These are phyloP conservation scores for Graphilbum fragrans DNA, from an alignment of 2,329 filamentous ascomycete species.

Conservation along the genomic window DNA sequence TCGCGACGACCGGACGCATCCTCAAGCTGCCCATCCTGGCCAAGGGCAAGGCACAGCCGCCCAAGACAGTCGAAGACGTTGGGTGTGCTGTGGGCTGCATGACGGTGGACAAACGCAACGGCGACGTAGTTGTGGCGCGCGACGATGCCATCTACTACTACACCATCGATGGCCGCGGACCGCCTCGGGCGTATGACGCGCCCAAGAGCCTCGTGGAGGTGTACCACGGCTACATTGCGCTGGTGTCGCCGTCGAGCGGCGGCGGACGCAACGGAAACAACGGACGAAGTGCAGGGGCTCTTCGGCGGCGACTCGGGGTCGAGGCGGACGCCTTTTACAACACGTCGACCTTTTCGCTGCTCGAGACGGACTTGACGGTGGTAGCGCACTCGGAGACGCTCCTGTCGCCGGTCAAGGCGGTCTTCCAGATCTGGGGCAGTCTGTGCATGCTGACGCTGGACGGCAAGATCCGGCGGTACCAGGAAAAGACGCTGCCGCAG, in stretches of 20 bases:
- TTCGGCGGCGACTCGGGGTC: neutral
- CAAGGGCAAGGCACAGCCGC: conserved; percentile 77
- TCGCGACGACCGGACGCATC: conserved; percentile 81
- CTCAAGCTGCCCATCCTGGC: conserved; percentile 79
- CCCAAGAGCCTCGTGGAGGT: conserved; percentile 72
- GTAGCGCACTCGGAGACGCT: conserved; percentile 82
- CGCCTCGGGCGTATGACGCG: conserved; percentile 83
- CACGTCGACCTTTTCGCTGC: conserved; percentile 74
- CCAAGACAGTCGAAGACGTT: conserved; percentile 76
- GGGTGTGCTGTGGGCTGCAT: conserved; percentile 94
- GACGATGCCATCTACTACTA: conserved; percentile 97
- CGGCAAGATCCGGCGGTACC: conserved; percentile 83
- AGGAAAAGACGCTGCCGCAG: conserved; percentile 82
- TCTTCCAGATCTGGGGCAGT: conserved; percentile 84
- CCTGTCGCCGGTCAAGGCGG: conserved; percentile 62
- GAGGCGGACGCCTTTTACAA: conserved; percentile 68
- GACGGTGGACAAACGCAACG: conserved; percentile 67
- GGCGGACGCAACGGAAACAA: conserved; percentile 25
- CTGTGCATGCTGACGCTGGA: conserved; percentile 84
- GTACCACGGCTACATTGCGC: conserved; percentile 74
- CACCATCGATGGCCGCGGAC: conserved; percentile 69
- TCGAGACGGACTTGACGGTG: conserved; percentile 86
- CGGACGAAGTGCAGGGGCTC: neutral
- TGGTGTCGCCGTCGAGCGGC: conserved; percentile 58
- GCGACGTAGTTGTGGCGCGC: conserved; percentile 80